phyloP scores from a whole-genome alignment of 345 rosid species.

The Arabis hirsuta region DNA sequence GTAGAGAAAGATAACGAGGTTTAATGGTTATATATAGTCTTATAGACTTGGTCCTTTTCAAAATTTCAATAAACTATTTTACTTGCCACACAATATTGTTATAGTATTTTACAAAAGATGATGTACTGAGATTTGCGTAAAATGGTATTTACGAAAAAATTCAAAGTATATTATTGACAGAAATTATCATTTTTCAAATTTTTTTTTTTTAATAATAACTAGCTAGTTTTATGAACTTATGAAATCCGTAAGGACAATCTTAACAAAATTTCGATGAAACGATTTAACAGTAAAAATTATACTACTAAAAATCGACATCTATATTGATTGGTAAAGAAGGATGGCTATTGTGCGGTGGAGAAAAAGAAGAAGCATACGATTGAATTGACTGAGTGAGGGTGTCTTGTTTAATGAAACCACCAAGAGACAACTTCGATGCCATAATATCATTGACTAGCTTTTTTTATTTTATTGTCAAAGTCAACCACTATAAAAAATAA shows the following conservation, averaged over 20 bases:
- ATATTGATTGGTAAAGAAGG: not conserved
- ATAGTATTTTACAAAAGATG: too few species aligned
- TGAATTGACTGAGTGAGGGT: constrained; percentile 9
- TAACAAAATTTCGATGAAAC: too few species aligned
- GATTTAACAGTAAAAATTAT: not conserved
- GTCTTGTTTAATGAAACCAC: constrained; percentile 36
- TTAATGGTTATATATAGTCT: not conserved
- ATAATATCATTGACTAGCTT: constrained; percentile 26
- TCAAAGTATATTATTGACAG: too few species aligned
- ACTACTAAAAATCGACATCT: not conserved
- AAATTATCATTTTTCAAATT: too few species aligned
- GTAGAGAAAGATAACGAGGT: not conserved
- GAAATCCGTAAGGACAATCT: too few species aligned
- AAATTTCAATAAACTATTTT: not conserved
- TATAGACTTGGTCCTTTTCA: not conserved
- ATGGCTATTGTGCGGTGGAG: not conserved
- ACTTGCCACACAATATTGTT: not conserved
- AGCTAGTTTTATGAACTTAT: too few species aligned
- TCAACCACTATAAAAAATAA: constrained; percentile 11
- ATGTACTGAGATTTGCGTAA: too few species aligned
- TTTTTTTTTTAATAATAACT: too few species aligned
- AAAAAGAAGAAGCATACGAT: not conserved
- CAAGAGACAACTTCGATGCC: constrained; percentile 22
- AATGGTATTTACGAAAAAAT: too few species aligned
- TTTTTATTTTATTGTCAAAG: constrained; percentile 21